These are phyloP conservation scores for Ziziphus jujuba DNA, from an alignment of 306 rosid species.

Conservation along the genomic window DNA sequence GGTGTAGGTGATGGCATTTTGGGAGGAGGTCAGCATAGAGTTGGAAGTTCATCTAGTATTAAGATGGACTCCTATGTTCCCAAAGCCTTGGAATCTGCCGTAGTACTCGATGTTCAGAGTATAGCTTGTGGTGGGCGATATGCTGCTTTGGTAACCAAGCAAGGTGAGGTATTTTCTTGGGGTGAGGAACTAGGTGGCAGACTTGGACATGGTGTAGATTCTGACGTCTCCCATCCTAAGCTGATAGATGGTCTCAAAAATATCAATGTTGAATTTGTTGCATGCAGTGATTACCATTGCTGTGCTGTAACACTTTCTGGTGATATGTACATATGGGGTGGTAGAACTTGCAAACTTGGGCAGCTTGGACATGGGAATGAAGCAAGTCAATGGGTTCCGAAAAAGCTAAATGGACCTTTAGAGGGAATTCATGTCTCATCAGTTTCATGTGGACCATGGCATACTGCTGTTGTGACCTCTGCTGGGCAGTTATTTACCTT, in stretches of 20 bases:
- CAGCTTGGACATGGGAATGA: constrained; percentile 82
- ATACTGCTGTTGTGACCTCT: constrained; percentile 93
- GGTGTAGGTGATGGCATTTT: constrained; percentile 74
- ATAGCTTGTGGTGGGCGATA: constrained; percentile 94
- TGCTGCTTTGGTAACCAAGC: constrained; percentile 91
- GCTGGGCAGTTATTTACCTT: constrained; percentile 91
- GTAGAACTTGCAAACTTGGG: constrained; percentile 69
- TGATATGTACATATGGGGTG: constrained; percentile 98
- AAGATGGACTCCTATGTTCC: constrained; percentile 76
- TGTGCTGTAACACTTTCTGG: constrained; percentile 98
- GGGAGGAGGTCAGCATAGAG: constrained; percentile 69
- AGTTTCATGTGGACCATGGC: constrained; percentile 99
- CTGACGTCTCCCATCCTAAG: constrained; percentile 85
- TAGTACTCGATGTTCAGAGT: constrained; percentile 80
- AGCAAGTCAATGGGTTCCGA: constrained; percentile 95
- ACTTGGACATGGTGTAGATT: constrained; percentile 95
- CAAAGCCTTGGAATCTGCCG: constrained; percentile 85
- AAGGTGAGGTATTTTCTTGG: constrained; percentile 94
- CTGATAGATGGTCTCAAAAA: constrained; percentile 80
- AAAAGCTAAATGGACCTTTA: constrained; percentile 78
- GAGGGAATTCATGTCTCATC: constrained; percentile 94
- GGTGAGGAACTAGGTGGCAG: constrained; percentile 98
- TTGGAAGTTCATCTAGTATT: constrained; percentile 52
- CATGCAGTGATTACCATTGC: constrained; percentile 95
- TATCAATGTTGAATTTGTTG: constrained; percentile 76